Evolutionary conservation across 208 protist genomes (phyloP).

Genomic region (Leishmania arabica): DNA sequence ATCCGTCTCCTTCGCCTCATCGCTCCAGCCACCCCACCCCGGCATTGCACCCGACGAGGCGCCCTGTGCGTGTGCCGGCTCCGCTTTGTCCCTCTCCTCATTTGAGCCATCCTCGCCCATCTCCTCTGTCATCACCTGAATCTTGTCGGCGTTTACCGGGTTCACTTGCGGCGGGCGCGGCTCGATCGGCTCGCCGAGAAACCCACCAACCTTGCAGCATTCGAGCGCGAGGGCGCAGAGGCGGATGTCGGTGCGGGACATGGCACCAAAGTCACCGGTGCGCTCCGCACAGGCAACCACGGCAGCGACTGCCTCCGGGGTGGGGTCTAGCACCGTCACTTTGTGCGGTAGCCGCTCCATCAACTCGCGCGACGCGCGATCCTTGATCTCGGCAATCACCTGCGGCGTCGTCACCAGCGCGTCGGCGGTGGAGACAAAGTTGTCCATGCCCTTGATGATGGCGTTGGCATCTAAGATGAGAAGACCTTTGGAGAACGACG

Average conservation of each 20-base stretch:
- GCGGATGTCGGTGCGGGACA: constrained; percentile 92
- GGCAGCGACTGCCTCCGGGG: constrained; percentile 46
- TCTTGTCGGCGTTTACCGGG: constrained; percentile 39
- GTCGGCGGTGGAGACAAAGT: constrained; percentile 66
- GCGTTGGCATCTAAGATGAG: constrained; percentile 89
- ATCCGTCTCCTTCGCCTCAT: constrained; percentile 20
- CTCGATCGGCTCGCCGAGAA: constrained; percentile 52
- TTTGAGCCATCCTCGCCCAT: constrained; percentile 19
- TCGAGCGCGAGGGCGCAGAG: constrained; percentile 86
- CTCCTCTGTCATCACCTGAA: constrained; percentile 44
- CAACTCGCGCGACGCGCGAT: constrained; percentile 65
- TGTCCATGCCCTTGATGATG: constrained; percentile 87
- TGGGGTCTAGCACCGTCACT: constrained; percentile 75
- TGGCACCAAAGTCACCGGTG: constrained; percentile 90
- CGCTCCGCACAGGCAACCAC: constrained; percentile 79
- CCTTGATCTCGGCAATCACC: constrained; percentile 84
- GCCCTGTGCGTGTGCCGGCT: neutral
- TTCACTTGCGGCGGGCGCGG: constrained; percentile 64
- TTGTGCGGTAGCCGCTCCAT: constrained; percentile 69
- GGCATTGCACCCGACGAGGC: constrained; percentile 13
- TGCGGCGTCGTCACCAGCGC: constrained; percentile 84
- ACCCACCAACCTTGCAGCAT: constrained; percentile 57
- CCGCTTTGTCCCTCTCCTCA: constrained; percentile 40
- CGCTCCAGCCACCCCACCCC: constrained; percentile 39
- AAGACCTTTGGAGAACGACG: constrained; percentile 65